These are phyloP conservation scores for Adansonia gregorii DNA, from an alignment of 441 rosid genomes.

Conservation along the genomic window DNA sequence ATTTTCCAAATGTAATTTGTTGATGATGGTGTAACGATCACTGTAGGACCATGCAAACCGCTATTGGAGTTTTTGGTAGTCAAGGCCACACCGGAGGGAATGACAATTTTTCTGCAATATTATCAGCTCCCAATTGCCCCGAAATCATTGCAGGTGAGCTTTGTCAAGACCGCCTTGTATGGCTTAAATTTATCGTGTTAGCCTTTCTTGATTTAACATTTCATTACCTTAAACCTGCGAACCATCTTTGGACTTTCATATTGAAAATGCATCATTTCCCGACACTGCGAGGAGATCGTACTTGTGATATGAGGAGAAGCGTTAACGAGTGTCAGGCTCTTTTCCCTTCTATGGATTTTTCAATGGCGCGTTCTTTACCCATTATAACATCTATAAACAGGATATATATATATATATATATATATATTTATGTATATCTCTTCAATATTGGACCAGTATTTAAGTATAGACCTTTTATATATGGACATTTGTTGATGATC, in stretches of 20 bases:
- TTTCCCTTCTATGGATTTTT: conserved; percentile 29
- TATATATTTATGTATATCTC: background rate
- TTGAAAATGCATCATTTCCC: background rate
- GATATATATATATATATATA: no score
- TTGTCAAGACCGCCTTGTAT: conserved; percentile 27
- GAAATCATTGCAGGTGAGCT: conserved; percentile 30
- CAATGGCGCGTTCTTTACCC: conserved; percentile 26
- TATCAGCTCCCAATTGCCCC: conserved; percentile 5
- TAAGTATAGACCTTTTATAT: background rate
- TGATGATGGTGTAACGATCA: background rate
- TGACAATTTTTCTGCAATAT: background rate
- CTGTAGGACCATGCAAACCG: conserved; percentile 30
- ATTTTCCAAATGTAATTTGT: background rate
- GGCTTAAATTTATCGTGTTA: background rate
- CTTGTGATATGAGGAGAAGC: conserved; percentile 30
- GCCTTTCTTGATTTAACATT: background rate
- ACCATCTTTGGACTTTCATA: background rate
- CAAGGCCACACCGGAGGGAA: background rate
- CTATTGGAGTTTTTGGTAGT: conserved; percentile 24
- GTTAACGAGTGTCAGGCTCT: conserved; percentile 29
- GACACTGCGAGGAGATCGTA: conserved; percentile 21
- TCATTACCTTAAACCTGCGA: background rate
- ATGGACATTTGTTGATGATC: background rate
- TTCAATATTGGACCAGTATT: background rate
- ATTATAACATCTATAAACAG: background rate